Evolutionary conservation across 129 eudicot genomes (phyloP), one percentile per base, ranked within the genome.

Genomic region (Solidago caesia): DNA sequence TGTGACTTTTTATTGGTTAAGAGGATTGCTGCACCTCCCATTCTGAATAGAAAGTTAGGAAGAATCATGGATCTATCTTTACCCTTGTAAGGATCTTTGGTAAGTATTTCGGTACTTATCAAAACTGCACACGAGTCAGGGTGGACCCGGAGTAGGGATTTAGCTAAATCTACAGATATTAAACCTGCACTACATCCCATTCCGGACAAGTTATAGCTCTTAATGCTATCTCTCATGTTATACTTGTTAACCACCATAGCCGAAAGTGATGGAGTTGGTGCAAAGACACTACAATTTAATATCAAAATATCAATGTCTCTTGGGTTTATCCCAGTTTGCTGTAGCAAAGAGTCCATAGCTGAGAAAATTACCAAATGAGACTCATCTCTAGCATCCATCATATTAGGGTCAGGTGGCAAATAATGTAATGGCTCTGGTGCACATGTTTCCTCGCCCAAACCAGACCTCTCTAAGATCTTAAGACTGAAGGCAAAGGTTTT

Each of bases 381-480:
- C 44, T 63, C 47, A 0, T 63, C 46, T 63, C 14, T 29, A 4
- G 68, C 68, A 63, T 63, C 68, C 16, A 1, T 39, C 47, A 63
- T 39, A 5, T 13, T 33, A 63, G 46, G 11, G 4, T 39, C 44
- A 10, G 45, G 68, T 39, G 68, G 68, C 39, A 63, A 1, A 63
- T 63, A 63, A 2, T 63, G 68, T 29, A 63, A 63, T 5, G 2
- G 14, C 12, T 39, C 45, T 13, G 68, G 68, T 63, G 4, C 8
- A 33, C 47, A 63, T 12, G 68, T 39, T 63, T 63, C 68, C 25
- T 63, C 68, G 27, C 68, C 68, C 14, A 63, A 14, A 63, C 68
- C 68, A 13, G 47, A 63, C 68, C 68, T 33, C 10, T 63, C 68
- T 39, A 63, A 63, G 68, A 63, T 63, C 68, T 63, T 63, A 15